phyloP scores from a whole-genome alignment of 805 yeast species.

The Lipomyces starkeyi region DNA sequence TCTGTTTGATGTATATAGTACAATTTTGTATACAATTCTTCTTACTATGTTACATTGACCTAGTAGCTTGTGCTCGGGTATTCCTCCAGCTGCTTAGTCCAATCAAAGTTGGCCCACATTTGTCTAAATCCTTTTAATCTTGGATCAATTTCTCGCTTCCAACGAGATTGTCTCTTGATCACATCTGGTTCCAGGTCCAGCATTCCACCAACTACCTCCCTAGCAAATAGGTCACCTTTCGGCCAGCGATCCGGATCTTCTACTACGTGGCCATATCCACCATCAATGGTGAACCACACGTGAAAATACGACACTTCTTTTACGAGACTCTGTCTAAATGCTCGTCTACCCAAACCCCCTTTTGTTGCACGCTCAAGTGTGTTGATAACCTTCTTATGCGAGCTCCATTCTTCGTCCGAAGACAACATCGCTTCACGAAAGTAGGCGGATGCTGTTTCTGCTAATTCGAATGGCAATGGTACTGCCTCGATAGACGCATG shows the following conservation, averaged over 20 bases:
- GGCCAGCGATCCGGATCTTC: conserved; percentile 55
- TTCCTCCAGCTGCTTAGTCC: conserved; percentile 42
- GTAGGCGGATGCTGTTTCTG: conserved; percentile 49
- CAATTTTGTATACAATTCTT: neutral
- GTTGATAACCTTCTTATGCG: conserved; percentile 50
- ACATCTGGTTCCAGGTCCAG: conserved; percentile 49
- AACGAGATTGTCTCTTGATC: conserved; percentile 46
- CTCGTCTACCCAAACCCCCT: conserved; percentile 39
- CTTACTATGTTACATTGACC: conserved; percentile 4
- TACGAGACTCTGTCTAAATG: conserved; percentile 50
- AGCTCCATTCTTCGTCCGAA: conserved; percentile 50
- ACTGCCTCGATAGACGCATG: conserved; percentile 55
- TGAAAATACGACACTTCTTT: conserved; percentile 59
- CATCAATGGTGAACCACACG: conserved; percentile 55
- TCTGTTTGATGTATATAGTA: conserved; percentile 1
- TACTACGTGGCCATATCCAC: conserved; percentile 59
- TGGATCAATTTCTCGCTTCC: conserved; percentile 41
- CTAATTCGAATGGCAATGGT: conserved; percentile 50
- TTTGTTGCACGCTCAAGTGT: conserved; percentile 44
- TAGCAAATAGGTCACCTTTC: conserved; percentile 53
- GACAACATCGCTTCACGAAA: conserved; percentile 53
- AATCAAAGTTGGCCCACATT: conserved; percentile 49
- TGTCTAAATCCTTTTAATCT: conserved; percentile 47
- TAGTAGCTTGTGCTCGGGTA: conserved; percentile 2
- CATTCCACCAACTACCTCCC: conserved; percentile 56